These are phyloP conservation scores for Helicostylum pulchrum DNA, from an alignment of 192 early-diverging fungal species.

Conservation along the genomic window DNA sequence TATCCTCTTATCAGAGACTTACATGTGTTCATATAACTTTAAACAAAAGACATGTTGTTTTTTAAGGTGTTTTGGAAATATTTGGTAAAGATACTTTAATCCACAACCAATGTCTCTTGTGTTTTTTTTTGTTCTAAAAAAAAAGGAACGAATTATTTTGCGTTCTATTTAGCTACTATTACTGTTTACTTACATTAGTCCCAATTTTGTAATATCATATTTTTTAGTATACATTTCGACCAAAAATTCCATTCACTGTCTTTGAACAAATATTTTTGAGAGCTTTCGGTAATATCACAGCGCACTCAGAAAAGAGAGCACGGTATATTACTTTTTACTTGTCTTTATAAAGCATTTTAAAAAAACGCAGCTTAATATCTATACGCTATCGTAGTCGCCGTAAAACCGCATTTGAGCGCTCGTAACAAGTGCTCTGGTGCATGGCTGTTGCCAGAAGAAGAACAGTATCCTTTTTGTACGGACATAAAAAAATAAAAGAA, in stretches of 20 bases:
- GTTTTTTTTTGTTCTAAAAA: constrained; percentile 4
- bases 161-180: constrained; percentile 17
- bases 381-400: too few relatives aligned
- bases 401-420: too few relatives aligned
- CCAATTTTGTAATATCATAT: constrained; percentile 14
- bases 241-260: background rate
- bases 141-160: constrained; percentile 13
- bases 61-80: constrained; percentile 20
- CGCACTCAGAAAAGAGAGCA: too few relatives aligned
- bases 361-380: too few relatives aligned
- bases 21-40: constrained; percentile 14
- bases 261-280: background rate
- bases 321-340: too few relatives aligned
- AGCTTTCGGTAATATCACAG: too few relatives aligned
- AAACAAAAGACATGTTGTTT: constrained; percentile 16
- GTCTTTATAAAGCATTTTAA: too few relatives aligned
- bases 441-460: too few relatives aligned
- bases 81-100: constrained; percentile 19
- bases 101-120: constrained; percentile 13
- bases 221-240: constrained; percentile 6
- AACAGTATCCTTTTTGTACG: too few relatives aligned
- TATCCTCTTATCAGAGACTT: constrained; percentile 11
- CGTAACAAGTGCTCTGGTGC: too few relatives aligned
- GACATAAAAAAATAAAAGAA: too few relatives aligned
- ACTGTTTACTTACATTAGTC: constrained; percentile 14